Evolutionary conservation across 1,139 yeast genomes (phyloP), one percentile per base, ranked within the genome.

Genomic region (Saccharomyces hybrid): DNA sequence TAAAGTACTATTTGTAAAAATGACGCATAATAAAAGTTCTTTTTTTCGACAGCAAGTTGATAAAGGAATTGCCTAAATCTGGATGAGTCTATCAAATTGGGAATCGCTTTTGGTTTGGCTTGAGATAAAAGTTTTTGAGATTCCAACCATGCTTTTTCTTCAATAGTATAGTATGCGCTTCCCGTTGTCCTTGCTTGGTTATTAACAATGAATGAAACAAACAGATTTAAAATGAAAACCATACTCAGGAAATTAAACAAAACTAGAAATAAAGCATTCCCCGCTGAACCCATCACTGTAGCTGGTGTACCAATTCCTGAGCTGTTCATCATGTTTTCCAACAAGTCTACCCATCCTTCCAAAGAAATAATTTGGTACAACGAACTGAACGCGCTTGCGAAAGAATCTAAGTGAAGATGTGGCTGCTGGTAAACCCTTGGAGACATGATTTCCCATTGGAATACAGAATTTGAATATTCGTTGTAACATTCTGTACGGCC

Each of bases 271-370:
- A 86, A 65, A 0, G 91, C 97, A 71, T 89, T 88, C 42, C 77
- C 76, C 0, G 91, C 85, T 1, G 84, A 71, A 0, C 88, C 82
- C 70, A 81, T 82, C 1, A 73, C 64, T 4, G 67, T 59, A 0
- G 86, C 81, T 1, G 83, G 83, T 0, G 84, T 75, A 0, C 90
- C 90, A 0, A 72, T 69, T 0, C 91, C 95, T 0, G 95, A 83
- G 54, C 88, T 84, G 49, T 81, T 78, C 82, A 88, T 86, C 13
- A 88, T 78, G 56, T 87, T 79, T 38, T 75, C 62, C 51, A 91
- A 71, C 27, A 91, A 75, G 67, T 91, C 97, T 0, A 80, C 81
- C 98, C 99, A 93, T 9, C 98, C 99, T 74, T 93, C 98, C 52
- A 91, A 75, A 0, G 97, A 89, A 26, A 90, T 79, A 53, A 91